Evolutionary conservation across 257 asterid species (phyloP).

Genomic region (Solanum dulcamara): DNA sequence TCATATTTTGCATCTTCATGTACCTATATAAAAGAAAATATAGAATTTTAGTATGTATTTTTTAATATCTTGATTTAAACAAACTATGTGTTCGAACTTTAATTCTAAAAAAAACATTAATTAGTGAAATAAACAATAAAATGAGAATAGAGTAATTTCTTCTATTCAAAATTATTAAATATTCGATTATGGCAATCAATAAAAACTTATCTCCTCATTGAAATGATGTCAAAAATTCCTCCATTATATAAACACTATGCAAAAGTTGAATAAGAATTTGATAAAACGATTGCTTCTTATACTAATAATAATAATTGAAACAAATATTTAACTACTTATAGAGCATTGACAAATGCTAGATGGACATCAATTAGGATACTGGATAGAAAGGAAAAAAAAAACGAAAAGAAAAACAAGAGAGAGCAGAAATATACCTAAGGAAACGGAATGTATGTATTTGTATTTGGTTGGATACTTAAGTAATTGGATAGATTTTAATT

Average conservation of each 20-base stretch:
- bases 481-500: background rate
- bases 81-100: background rate
- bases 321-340: too few species aligned
- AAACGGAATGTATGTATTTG: background rate
- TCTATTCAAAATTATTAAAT: too few species aligned
- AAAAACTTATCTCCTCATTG: too few species aligned
- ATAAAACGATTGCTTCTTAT: background rate
- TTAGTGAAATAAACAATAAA: background rate
- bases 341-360: background rate
- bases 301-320: background rate
- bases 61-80: background rate
- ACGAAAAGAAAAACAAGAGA: too few species aligned
- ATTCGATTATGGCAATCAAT: background rate
- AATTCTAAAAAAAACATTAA: background rate
- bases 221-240: background rate
- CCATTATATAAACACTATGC: background rate
- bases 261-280: background rate
- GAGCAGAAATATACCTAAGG: too few species aligned
- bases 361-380: background rate
- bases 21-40: background rate
- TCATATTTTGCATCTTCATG: background rate
- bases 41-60: background rate
- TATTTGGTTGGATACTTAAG: too few species aligned
- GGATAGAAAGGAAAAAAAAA: too few species aligned
- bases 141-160: background rate